phyloP scores from a whole-genome alignment of 768 basidiomycete genomes.

The Boletales sp. region DNA sequence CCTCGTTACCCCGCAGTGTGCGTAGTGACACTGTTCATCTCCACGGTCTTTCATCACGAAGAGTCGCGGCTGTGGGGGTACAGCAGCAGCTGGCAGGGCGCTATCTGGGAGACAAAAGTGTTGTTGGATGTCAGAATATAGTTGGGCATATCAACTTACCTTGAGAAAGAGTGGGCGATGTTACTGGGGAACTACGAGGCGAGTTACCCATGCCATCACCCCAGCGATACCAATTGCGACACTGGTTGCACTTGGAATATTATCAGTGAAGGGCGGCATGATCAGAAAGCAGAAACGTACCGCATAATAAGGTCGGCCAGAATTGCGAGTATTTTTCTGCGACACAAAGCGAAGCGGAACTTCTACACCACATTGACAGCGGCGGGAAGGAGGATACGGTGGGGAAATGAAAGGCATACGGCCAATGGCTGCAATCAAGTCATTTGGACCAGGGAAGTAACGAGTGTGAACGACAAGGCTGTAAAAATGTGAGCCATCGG shows the following conservation, averaged over 20 bases:
- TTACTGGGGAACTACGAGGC: neutral
- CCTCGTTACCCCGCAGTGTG: neutral
- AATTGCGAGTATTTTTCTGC: neutral
- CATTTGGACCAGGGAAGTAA: neutral
- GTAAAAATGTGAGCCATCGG: neutral
- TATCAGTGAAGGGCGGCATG: neutral
- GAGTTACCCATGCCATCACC: neutral
- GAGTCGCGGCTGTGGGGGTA: neutral
- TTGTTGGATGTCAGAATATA: neutral
- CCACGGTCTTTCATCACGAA: neutral
- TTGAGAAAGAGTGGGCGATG: neutral
- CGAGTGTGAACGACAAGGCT: neutral
- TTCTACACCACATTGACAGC: neutral
- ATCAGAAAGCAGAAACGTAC: neutral
- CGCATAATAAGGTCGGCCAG: neutral
- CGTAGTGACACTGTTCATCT: neutral
- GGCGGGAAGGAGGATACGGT: neutral
- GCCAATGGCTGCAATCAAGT: neutral
- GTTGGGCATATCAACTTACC: neutral
- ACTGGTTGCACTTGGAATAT: neutral
- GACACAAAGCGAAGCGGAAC: neutral
- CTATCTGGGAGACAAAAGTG: neutral
- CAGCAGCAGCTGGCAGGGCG: neutral
- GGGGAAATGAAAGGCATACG: neutral
- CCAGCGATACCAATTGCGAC: neutral